Base-by-base conservation (phyloP, 257 asterid genomes). In the Lantana camara region DNA sequence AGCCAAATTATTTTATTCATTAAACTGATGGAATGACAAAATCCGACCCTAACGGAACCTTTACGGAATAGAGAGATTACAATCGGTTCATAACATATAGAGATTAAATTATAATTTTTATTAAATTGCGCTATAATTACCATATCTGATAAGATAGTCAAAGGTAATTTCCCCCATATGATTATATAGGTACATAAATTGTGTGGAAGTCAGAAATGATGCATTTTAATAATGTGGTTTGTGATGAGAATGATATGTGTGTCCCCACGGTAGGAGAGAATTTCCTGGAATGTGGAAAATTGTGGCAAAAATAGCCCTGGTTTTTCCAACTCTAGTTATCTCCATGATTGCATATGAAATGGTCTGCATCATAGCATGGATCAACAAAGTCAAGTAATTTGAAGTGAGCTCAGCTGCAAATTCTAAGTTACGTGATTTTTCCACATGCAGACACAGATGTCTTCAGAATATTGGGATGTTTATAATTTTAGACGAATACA, bases 371-470 rank as follows among this genome's bases (percentile, higher is more conserved):
- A 59, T 58, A 42, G 58, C 68, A 59, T 2, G 30, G 46, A 40
- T 34, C 11, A 17, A 16, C 19, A 49, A n/a, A 63, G 79, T 69
- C 75, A 74, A 74, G 63, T 51, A 21, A 63, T 63, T 32, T 62
- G 62, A 73, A 73, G 19, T 38, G 8, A 9, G 51, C 32, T 27
- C 48, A 27, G 23, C 41, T 48, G 57, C 17, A 44, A 54, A 34
- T 67, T n/a, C n/a, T 54, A 54, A 34, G 60, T 54, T 55, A 7
- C 22, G 57, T 68, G 30, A 45, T 49, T 60, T 15, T 42, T 66
- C 63, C 21, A 46, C 35, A 70, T 53, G 44, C 48, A 12, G 23
- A 3, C 35, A 27, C 5, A 27, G 22, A n/a, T n/a, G n/a, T 21
- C 60, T 22, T 44, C 56, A 15, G 34, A 48, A 13, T 47, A 47